These are phyloP conservation scores for Luffa acutangula DNA, from an alignment of 306 rosid species.

Conservation along the genomic window DNA sequence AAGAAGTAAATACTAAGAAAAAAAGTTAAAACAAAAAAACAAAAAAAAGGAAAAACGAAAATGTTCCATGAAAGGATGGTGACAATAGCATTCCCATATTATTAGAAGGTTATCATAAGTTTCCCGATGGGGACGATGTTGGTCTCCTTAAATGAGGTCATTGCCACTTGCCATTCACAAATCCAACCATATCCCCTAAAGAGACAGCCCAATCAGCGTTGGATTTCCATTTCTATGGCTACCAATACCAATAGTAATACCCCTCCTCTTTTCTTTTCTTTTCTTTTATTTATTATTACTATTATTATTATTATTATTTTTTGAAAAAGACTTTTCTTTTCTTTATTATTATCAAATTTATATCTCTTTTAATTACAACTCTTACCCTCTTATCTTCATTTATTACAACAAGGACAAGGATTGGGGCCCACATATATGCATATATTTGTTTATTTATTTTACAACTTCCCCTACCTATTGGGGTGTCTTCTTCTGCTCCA, in stretches of 20 bases:
- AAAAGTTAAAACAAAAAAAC: no score
- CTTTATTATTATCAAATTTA: neutral
- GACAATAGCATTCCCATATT: neutral
- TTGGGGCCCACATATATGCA: neutral
- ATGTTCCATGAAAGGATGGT: neutral
- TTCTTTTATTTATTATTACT: neutral
- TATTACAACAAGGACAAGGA: neutral
- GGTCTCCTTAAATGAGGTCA: constrained; percentile 5
- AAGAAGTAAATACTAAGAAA: no score
- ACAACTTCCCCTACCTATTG: neutral
- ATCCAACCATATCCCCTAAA: neutral
- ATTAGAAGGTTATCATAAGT: neutral
- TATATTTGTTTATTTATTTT: neutral
- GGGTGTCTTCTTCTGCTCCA: constrained; percentile 8
- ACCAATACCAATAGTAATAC: neutral
- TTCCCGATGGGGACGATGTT: neutral
- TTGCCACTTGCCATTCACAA: neutral
- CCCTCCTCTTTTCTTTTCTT: neutral
- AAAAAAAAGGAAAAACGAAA: neutral
- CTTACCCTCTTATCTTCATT: constrained; percentile 5
- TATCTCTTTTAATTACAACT: neutral
- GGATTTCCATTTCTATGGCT: neutral
- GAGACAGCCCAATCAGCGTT: neutral
- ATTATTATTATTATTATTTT: no score
- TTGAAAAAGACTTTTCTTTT: neutral